Percentiles rank a stretch among this genome's conserved stretches.
phyloP scores from a whole-genome alignment of 2,329 filamentous ascomycete genomes.

The Juglanconis oblonga region DNA sequence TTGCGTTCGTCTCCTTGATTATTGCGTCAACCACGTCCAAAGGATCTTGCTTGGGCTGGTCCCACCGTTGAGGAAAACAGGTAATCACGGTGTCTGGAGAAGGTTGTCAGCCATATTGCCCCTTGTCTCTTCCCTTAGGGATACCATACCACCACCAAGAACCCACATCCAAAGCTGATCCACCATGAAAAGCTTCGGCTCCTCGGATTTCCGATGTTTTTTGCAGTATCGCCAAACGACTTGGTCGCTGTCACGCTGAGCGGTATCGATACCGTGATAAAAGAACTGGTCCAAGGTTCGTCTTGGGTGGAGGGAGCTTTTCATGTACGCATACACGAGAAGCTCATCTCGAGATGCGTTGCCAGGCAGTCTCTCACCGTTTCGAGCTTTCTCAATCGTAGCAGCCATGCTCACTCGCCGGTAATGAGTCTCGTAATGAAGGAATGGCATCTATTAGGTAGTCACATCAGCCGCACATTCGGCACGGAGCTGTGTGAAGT shows the following conservation, averaged over 20 bases:
- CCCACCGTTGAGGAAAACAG: constrained; percentile 56
- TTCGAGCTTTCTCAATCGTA: constrained; percentile 37
- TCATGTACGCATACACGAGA: constrained; percentile 46
- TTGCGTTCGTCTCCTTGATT: constrained; percentile 64
- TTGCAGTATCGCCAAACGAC: constrained; percentile 59
- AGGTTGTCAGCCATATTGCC: not conserved
- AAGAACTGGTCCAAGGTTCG: constrained; percentile 65
- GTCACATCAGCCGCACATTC: not conserved
- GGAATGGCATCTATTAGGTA: constrained; percentile 55
- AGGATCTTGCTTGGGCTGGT: constrained; percentile 59
- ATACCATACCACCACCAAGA: constrained; percentile 37
- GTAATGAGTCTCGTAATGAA: constrained; percentile 61
- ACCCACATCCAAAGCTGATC: constrained; percentile 69
- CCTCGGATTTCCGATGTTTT: constrained; percentile 28
- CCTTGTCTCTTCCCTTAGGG: too few species aligned
- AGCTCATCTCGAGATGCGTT: constrained; percentile 38
- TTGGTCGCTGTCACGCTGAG: constrained; percentile 58
- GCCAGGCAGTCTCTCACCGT: constrained; percentile 28
- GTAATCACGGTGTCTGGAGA: constrained; percentile 55
- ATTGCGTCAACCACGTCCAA: constrained; percentile 61
- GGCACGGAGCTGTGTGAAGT: too few species aligned
- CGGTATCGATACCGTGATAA: constrained; percentile 62
- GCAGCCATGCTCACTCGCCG: constrained; percentile 54
- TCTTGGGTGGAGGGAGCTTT: constrained; percentile 53
- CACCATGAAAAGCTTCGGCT: constrained; percentile 64